A percentile compares a stretch with the other conserved stretches of the same genome.
Evolutionary conservation across 106 monocot species (phyloP).

Genomic region (Platanthera guangdongensis): DNA sequence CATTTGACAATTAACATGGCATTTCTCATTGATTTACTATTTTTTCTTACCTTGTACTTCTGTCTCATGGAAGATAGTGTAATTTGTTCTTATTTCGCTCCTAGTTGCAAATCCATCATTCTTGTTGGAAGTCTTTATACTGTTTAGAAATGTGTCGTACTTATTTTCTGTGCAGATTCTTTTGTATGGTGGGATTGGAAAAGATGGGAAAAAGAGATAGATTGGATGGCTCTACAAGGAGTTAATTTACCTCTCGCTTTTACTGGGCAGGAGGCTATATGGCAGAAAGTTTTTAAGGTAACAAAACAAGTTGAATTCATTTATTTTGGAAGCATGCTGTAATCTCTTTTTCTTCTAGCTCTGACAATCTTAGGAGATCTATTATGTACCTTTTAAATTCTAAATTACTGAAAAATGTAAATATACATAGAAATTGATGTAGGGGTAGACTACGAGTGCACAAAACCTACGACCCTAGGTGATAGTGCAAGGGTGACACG

Average conservation of each 20-base stretch:
- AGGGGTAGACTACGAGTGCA: no score
- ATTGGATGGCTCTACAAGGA: constrained; percentile 99
- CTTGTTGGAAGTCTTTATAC: background rate
- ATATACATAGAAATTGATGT: background rate
- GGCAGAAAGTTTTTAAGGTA: constrained; percentile 96
- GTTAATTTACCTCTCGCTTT: constrained; percentile 94
- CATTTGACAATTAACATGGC: background rate
- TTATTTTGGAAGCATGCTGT: background rate
- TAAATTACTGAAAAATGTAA: background rate
- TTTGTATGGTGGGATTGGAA: constrained; percentile 99
- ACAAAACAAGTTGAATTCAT: background rate
- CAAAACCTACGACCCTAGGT: no score
- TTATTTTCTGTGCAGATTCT: constrained; percentile 49
- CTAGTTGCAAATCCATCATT: background rate
- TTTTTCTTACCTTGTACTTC: background rate
- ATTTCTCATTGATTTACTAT: background rate
- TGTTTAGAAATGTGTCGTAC: background rate
- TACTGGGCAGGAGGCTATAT: constrained; percentile 91
- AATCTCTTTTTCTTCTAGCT: constrained; percentile 1
- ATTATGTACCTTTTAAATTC: background rate
- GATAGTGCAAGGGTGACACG: no score
- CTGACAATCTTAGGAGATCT: background rate
- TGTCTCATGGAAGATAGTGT: background rate
- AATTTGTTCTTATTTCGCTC: background rate
- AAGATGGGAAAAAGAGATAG: constrained; percentile 98